Conservation (phyloP, 345 rosid genomes). For the Lumnitzera racemosa region DNA sequence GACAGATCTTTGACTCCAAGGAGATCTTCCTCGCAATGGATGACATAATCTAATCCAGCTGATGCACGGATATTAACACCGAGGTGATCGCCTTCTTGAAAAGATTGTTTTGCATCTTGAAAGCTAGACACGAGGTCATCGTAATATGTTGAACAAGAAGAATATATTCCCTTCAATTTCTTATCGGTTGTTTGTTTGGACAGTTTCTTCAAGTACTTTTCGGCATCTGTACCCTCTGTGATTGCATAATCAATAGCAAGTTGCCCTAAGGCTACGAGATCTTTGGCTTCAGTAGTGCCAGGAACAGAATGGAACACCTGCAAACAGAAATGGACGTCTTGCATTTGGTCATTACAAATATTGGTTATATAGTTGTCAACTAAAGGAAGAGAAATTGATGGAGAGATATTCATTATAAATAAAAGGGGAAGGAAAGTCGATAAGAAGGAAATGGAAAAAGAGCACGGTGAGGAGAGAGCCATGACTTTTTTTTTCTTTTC, state of each 20-base stretch:
- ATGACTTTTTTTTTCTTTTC: too few species aligned
- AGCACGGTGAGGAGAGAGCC: too few species aligned
- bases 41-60: conserved; percentile 4
- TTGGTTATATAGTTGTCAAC: too few species aligned
- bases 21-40: conserved; percentile 5
- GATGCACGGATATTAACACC: background rate
- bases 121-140: background rate
- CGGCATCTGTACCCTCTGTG: background rate
- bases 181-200: background rate
- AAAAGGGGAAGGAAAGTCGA: too few species aligned
- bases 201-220: background rate
- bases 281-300: background rate
- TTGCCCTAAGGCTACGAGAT: conserved; percentile 2
- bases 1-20: background rate
- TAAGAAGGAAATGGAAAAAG: too few species aligned
- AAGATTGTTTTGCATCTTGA: background rate
- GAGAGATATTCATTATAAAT: too few species aligned
- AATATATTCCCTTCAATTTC: conserved; percentile 1
- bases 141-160: conserved; percentile 7
- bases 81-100: background rate
- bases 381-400: too few species aligned
- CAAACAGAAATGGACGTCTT: background rate
- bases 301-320: conserved; percentile 5
- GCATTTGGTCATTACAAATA: too few species aligned
- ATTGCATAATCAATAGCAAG: background rate